A percentile compares a stretch with the other conserved stretches of the same genome.
These are phyloP conservation scores for Fagus crenata DNA, from an alignment of 306 rosid genomes.

Conservation along the genomic window DNA sequence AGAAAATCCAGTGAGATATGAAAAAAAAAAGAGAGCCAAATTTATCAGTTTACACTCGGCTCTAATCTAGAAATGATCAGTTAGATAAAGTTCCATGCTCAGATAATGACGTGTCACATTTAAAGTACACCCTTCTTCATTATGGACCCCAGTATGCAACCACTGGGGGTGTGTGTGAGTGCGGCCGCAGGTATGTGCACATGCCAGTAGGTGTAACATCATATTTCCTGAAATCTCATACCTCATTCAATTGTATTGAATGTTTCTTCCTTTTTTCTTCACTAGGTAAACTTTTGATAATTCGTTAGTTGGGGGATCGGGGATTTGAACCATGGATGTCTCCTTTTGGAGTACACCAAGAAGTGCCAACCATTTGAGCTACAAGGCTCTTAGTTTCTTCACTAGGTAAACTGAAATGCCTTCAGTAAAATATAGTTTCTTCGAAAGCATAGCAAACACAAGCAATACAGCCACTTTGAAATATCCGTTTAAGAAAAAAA, in stretches of 20 bases:
- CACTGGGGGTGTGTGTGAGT: background rate
- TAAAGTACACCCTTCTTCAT: background rate
- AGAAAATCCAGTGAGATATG: slow-evolving; percentile 41
- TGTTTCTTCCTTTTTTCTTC: background rate
- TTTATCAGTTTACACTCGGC: background rate
- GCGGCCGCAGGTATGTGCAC: background rate
- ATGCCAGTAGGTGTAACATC: background rate
- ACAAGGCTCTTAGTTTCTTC: background rate
- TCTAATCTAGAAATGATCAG: background rate
- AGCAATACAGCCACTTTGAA: background rate
- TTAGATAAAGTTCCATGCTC: background rate
- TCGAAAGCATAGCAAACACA: background rate
- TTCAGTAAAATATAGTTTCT: background rate
- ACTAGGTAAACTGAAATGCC: background rate
- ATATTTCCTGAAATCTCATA: background rate
- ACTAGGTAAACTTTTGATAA: background rate
- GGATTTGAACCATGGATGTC: too few relatives aligned
- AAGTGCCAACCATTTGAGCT: too few relatives aligned
- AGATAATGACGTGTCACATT: background rate
- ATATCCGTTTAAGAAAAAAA: background rate
- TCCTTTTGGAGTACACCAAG: too few relatives aligned
- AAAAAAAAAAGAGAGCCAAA: background rate
- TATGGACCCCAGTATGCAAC: background rate
- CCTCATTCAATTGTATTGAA: background rate
- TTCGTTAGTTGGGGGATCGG: too few relatives aligned